phyloP scores from a whole-genome alignment of 2,329 filamentous ascomycete species.

The Ophiostoma triangulosporum region DNA sequence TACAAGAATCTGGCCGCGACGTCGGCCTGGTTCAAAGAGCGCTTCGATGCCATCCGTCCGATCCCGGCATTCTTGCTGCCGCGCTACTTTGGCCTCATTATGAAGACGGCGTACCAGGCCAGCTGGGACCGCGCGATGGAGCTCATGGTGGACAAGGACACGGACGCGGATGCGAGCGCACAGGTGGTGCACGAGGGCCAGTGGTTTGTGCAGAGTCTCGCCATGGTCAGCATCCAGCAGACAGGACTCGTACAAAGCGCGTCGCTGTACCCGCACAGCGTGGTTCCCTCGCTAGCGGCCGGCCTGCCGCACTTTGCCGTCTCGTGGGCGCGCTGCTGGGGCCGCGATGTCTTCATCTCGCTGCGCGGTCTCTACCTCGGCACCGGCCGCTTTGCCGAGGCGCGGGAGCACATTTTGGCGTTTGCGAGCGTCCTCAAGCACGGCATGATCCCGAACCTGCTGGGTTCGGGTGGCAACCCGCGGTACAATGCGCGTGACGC shows the following conservation, averaged over 20 bases:
- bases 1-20: constrained; percentile 51
- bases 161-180: background rate
- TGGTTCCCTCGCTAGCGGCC: constrained; percentile 77
- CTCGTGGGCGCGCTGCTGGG: constrained; percentile 94
- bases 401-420: constrained; percentile 83
- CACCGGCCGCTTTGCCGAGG: constrained; percentile 77
- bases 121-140: constrained; percentile 66
- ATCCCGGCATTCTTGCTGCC: constrained; percentile 84
- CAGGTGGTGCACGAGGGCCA: constrained; percentile 56
- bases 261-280: constrained; percentile 75
- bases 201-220: constrained; percentile 75
- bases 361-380: constrained; percentile 82
- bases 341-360: constrained; percentile 92
- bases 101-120: constrained; percentile 78
- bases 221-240: constrained; percentile 84
- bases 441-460: constrained; percentile 91
- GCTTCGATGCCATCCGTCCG: constrained; percentile 72
- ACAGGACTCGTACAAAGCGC: constrained; percentile 81
- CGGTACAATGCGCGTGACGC: constrained; percentile 95
- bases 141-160: constrained; percentile 57
- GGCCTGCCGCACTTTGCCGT: constrained; percentile 88
- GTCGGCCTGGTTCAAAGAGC: constrained; percentile 65
- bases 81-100: constrained; percentile 80
- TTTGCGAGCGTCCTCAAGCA: constrained; percentile 96
- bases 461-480: constrained; percentile 72